Percentiles rank a stretch among this genome's conserved stretches.
Conservation (phyloP, 805 yeast species). For the Starmerella bombi region DNA sequence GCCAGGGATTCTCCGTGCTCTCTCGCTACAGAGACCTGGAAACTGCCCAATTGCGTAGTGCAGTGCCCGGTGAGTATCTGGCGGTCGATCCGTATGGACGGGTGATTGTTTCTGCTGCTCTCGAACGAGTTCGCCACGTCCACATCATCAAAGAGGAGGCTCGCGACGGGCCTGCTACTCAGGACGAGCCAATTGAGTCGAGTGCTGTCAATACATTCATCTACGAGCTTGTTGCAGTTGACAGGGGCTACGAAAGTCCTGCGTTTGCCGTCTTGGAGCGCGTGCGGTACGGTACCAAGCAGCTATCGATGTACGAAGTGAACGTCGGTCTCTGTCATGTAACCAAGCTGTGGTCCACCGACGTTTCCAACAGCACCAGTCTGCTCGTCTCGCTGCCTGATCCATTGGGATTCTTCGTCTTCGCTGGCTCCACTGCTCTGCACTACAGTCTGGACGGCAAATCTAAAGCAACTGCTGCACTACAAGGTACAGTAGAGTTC, state of each 20-base stretch:
- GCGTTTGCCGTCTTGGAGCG: slow-evolving; percentile 68
- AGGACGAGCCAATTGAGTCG: neutral
- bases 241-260: slow-evolving; percentile 73
- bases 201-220: slow-evolving; percentile 32
- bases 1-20: neutral
- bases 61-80: slow-evolving; percentile 61
- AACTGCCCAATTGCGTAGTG: slow-evolving; percentile 36
- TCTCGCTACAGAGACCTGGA: neutral
- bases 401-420: neutral
- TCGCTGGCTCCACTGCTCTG: neutral
- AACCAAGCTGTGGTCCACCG: slow-evolving; percentile 37
- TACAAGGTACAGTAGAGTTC: too few species aligned
- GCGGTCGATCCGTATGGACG: slow-evolving; percentile 52
- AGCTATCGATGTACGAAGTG: slow-evolving; percentile 58
- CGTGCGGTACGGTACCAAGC: slow-evolving; percentile 30
- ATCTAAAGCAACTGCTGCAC: neutral
- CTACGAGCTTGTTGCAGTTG: slow-evolving; percentile 44
- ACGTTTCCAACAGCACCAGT: slow-evolving; percentile 21
- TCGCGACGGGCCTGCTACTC: slow-evolving; percentile 23
- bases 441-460: neutral
- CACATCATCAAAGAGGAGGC: slow-evolving; percentile 27
- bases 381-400: neutral
- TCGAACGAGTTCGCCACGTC: neutral
- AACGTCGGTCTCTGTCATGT: slow-evolving; percentile 79
- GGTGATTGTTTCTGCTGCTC: neutral